Conservation (phyloP, 106 monocot genomes). For the Gastrodia elata region DNA sequence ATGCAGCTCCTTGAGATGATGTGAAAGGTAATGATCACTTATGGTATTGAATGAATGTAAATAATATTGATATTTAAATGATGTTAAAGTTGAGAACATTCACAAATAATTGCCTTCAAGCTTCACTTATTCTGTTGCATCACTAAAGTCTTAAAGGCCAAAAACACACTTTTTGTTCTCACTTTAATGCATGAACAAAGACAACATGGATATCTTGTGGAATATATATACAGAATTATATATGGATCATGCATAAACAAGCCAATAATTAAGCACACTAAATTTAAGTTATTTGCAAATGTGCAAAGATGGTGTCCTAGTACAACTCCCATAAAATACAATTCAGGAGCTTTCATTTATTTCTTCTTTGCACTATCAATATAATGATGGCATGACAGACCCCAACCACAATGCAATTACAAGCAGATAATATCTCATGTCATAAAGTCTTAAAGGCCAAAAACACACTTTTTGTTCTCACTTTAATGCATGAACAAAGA, state of each 20-base stretch:
- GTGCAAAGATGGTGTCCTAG: not conserved
- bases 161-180: not conserved
- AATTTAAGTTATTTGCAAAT: not conserved
- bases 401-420: not conserved
- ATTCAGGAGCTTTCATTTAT: not conserved
- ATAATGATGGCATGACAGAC: not conserved
- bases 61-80: no score
- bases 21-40: no score
- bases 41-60: no score
- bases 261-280: not conserved
- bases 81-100: no score
- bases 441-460: no score
- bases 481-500: not conserved
- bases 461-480: not conserved
- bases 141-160: no score
- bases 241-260: not conserved
- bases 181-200: not conserved
- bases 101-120: no score
- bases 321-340: not conserved
- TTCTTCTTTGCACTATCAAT: not conserved
- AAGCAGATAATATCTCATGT: not conserved
- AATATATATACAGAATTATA: not conserved
- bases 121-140: no score
- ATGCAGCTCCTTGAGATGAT: no score
- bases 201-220: not conserved